Evolutionary conservation across 225 moss, liverwort and hornwort genomes (phyloP).

Genomic region (Polytrichum formosum): DNA sequence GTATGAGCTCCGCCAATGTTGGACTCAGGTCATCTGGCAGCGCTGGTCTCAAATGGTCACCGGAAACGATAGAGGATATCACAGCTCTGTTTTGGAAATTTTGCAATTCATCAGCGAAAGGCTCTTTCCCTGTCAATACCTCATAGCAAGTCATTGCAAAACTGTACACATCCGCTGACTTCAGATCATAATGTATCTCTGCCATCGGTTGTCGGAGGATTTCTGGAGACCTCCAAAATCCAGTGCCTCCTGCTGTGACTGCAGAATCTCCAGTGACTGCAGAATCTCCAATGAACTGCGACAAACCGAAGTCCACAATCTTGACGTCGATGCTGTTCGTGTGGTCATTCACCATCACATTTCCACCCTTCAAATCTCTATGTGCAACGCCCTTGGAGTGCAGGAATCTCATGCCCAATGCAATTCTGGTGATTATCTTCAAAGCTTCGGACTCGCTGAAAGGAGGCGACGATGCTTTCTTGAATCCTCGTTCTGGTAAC

Average conservation of each 20-base stretch:
- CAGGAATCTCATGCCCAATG: conserved; percentile 24
- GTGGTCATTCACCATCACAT: conserved; percentile 22
- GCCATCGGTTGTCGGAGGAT: neutral
- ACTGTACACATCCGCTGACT: conserved; percentile 28
- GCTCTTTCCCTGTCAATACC: conserved; percentile 6
- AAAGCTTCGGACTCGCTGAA: conserved; percentile 5
- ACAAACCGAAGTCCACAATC: conserved; percentile 20
- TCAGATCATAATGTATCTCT: conserved; percentile 3
- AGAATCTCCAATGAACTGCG: conserved; percentile 1
- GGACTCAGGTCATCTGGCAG: neutral
- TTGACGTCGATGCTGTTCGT: conserved; percentile 16
- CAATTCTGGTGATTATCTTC: conserved; percentile 18
- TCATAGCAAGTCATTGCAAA: conserved; percentile 29
- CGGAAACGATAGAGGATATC: neutral
- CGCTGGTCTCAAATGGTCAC: conserved; percentile 11
- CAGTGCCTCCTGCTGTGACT: neutral
- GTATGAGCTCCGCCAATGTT: conserved; percentile 12
- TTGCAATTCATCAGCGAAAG: neutral
- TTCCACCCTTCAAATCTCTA: conserved; percentile 18
- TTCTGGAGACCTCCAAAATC: conserved; percentile 13
- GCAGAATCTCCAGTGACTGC: too few relatives aligned
- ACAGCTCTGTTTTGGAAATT: neutral
- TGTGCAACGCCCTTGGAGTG: conserved; percentile 16
- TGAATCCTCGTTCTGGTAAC: too few relatives aligned
- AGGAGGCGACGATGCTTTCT: neutral